phyloP scores from a whole-genome alignment of 2,329 filamentous ascomycete species.

The Colletotrichum sp. region DNA sequence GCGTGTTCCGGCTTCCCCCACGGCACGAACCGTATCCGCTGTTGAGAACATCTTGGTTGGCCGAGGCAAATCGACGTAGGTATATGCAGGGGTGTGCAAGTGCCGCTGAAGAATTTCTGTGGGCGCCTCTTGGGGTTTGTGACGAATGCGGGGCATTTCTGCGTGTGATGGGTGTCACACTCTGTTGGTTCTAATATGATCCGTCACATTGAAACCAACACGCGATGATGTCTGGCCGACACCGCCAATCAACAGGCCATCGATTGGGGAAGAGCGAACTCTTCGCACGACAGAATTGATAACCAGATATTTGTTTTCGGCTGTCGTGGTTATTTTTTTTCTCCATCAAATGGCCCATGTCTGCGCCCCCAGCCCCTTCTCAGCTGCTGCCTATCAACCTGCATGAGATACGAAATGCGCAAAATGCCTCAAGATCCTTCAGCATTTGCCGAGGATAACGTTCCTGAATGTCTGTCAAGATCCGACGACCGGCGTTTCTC shows the following conservation, averaged over 20 bases:
- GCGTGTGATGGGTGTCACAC: not conserved
- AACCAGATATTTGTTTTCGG: not conserved
- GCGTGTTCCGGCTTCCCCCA: not conserved
- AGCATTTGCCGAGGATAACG: not conserved
- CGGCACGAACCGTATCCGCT: not conserved
- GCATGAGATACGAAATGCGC: not conserved
- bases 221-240: not conserved
- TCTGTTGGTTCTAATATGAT: not conserved
- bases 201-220: not conserved
- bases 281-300: not conserved
- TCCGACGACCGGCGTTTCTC: not conserved
- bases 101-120: not conserved
- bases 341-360: not conserved
- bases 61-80: not conserved
- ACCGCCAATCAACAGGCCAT: not conserved
- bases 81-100: not conserved
- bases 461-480: not conserved
- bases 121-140: not conserved
- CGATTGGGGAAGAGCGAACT: not conserved
- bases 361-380: not conserved
- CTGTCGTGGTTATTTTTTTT: not conserved
- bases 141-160: not conserved
- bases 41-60: not conserved
- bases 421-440: not conserved
- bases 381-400: not conserved